Evolutionary conservation across 129 eudicot genomes (phyloP).

Genomic region (Pseudognaphalium luteoalbum): DNA sequence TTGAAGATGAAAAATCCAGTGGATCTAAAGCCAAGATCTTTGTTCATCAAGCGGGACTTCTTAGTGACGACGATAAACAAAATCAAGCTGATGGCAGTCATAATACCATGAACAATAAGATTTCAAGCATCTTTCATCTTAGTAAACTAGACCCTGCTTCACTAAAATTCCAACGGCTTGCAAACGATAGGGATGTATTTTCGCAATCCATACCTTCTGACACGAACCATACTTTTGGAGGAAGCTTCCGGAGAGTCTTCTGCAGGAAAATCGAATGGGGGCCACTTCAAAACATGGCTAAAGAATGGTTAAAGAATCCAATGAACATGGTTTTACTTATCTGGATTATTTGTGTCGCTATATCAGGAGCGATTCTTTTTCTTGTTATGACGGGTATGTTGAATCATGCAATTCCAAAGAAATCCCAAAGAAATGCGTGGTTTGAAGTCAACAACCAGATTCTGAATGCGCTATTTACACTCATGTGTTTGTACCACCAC

Average conservation of each 20-base stretch:
- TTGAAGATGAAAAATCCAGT: conserved; percentile 26
- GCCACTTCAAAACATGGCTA: conserved; percentile 31
- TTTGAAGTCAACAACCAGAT: conserved; percentile 67
- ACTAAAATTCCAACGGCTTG: conserved; percentile 38
- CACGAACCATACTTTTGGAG: conserved; percentile 23
- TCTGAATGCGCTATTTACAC: conserved; percentile 59
- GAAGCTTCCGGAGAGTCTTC: conserved; percentile 27
- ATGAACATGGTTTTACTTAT: conserved; percentile 49
- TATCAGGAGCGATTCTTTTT: conserved; percentile 60
- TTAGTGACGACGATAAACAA: conserved; percentile 29
- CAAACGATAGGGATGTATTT: conserved; percentile 33
- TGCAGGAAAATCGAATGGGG: conserved; percentile 34
- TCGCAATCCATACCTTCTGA: conserved; percentile 25
- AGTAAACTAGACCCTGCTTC: conserved; percentile 29
- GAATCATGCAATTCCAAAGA: conserved; percentile 41
- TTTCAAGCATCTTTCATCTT: conserved; percentile 14
- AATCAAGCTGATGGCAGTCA: conserved; percentile 19
- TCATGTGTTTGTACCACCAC: conserved; percentile 63
- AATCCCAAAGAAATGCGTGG: conserved; percentile 61
- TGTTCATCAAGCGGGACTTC: conserved; percentile 35
- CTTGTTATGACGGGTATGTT: conserved; percentile 67
- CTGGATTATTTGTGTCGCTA: conserved; percentile 51
- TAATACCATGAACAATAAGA: conserved; percentile 15
- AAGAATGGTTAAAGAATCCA: conserved; percentile 56
- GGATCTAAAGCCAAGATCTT: conserved; percentile 10